Conservation (phyloP, 1,284 basidiomycete genomes). For the Pholiota adiposa region DNA sequence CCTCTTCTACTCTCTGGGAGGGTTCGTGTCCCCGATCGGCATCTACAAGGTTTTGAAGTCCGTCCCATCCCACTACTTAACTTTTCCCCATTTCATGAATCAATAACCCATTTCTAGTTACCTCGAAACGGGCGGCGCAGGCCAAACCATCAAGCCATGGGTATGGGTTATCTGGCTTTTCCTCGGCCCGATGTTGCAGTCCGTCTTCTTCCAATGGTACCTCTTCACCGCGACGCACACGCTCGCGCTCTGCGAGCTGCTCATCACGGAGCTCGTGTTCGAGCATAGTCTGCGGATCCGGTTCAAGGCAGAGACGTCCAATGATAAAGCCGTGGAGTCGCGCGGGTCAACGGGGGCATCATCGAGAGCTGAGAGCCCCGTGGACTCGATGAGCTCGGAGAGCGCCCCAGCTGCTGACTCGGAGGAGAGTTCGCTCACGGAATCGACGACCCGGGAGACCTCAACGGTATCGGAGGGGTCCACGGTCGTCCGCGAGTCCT, state of each 20-base stretch:
- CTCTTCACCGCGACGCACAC: slow-evolving; percentile 47
- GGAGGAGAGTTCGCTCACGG: slow-evolving; percentile 1
- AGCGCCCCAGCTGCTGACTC: slow-evolving; percentile 24
- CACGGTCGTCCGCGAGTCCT: slow-evolving; percentile 1
- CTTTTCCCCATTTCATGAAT: slow-evolving; percentile 6
- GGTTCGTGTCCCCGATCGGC: slow-evolving; percentile 13
- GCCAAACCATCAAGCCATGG: slow-evolving; percentile 44
- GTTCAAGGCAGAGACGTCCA: slow-evolving; percentile 42
- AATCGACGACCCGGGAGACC: neutral
- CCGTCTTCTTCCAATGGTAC: slow-evolving; percentile 43
- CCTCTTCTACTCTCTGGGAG: slow-evolving; percentile 11
- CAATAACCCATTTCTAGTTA: slow-evolving; percentile 21
- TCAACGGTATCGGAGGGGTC: neutral
- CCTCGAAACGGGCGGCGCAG: slow-evolving; percentile 17
- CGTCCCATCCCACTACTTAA: neutral
- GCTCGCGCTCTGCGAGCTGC: slow-evolving; percentile 57
- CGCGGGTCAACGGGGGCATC: neutral
- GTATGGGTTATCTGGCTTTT: slow-evolving; percentile 71
- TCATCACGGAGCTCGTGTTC: slow-evolving; percentile 28
- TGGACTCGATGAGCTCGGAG: slow-evolving; percentile 33
- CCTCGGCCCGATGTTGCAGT: slow-evolving; percentile 46
- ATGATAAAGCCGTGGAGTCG: neutral
- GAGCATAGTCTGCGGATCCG: slow-evolving; percentile 14
- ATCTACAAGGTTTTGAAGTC: slow-evolving; percentile 16
- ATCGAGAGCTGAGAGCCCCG: neutral